Percentiles rank a stretch among this genome's conserved stretches.
These are phyloP conservation scores for Omphalea diandra DNA, from an alignment of 441 rosid species.

Conservation along the genomic window DNA sequence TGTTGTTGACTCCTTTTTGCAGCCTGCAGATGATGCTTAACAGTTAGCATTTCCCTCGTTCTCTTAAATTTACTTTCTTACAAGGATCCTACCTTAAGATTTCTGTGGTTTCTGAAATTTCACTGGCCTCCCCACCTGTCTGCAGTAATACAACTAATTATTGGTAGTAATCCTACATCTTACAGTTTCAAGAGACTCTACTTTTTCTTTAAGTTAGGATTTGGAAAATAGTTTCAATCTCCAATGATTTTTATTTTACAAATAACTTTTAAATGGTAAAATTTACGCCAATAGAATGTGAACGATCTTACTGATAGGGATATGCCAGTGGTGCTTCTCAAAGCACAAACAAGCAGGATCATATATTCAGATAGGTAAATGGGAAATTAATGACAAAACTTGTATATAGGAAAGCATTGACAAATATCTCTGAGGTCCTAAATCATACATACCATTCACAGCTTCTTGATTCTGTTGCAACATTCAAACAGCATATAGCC, in stretches of 20 bases:
- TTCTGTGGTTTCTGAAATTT: background rate
- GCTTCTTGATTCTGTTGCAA: conserved; percentile 5
- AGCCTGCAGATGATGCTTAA: conserved; percentile 10
- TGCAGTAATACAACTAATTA: background rate
- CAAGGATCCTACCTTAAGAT: background rate
- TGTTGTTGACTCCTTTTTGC: background rate
- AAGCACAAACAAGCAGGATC: background rate
- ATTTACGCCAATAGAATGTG: background rate
- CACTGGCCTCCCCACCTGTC: background rate
- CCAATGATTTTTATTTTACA: background rate
- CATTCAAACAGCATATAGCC: conserved; percentile 68
- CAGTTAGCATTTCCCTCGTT: background rate
- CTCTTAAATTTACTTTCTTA: background rate
- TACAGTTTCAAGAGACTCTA: background rate
- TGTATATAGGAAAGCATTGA: background rate
- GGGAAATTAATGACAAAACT: background rate
- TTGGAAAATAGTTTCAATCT: background rate
- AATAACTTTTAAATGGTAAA: background rate
- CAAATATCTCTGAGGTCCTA: background rate
- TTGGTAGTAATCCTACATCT: background rate
- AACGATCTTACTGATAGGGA: background rate
- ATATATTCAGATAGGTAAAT: no score
- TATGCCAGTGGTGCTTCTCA: background rate
- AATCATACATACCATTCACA: conserved; percentile 16
- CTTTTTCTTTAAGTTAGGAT: background rate